Evolutionary conservation across 2,329 filamentous ascomycete species (phyloP), one percentile per base, ranked within the genome.

Genomic region (Aureobasidium sp.): DNA sequence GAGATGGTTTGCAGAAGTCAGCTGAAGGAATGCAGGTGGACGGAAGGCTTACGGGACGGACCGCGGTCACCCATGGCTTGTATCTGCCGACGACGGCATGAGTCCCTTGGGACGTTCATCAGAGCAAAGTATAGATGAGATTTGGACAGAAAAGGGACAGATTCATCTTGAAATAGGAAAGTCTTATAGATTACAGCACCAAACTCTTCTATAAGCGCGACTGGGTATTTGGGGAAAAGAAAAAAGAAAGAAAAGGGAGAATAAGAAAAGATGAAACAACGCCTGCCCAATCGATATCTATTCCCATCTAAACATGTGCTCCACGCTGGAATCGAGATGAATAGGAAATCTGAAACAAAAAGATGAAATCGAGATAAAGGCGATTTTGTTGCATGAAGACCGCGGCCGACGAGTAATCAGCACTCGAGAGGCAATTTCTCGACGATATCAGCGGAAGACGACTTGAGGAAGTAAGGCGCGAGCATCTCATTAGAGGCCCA

Each of bases 401-500:
- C 10, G 7, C 9, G 21, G 3, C 10, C n/a, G 27, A 31, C 9
- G 7, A 21, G 21, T 15, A 10, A 19, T 47, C 42, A 57, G 13
- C 42, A 57, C 45, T 51, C 23, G 3, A 50, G n/a, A 31, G 55
- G 57, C n/a, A 50, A 17, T 19, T 60, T 60, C 47, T 60, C 57
- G 8, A 21, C 23, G 9, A 46, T 38, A 8, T 6, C n/a, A 8
- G 29, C 29, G 25, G 53, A 45, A 35, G 46, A 60, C 7, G 55
- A 59, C 15, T 38, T 46, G 21, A 53, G 47, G 46, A 61, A 61
- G 50, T 53, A 61, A 17, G 59, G 59, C 17, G 59, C 59, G 7
- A 61, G 43, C 59, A 61, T 61, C 31, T 50, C 59, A 17, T 61
- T 61, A 1, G 59, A 47, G 1, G 46, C 59, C 59, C 59, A 61